Evolutionary conservation across 108 stramenopile species (phyloP), one percentile per base, ranked within the genome.

Genomic region (Tribonema minus): DNA sequence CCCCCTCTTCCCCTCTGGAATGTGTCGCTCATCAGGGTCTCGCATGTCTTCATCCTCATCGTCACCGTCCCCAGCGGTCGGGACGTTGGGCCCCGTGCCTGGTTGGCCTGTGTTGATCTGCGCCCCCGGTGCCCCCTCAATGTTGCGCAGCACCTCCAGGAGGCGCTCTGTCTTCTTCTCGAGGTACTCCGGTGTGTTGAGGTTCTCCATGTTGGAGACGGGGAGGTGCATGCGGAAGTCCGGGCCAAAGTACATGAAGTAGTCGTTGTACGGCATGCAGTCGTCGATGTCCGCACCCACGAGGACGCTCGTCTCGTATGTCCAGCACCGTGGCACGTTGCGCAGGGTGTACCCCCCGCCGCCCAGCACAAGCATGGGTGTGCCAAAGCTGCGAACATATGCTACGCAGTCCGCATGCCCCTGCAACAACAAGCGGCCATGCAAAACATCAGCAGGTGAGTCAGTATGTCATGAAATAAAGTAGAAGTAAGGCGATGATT

Each of bases 291-390:
- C 5, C 26, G 61, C 89, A 29, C 92, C 94, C 36, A 94, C 86
- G 71, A 98, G 81, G 3, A 98, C 92, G 4, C 91, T 83, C 5
- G 96, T 97, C 84, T 98, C 96, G 86, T 98, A 96, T 9, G 96
- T 94, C 98, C 96, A 98, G 85, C 95, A 96, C 62, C 98, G 89
- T 0, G 98, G 95, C 3, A 99, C 98, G 84, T 99, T 99, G 58
- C 98, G 92, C 54, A 99, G 88, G 5, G 98, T 99, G 84, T 99
- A 99, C 64, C 98, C 98, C 27, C 98, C 98, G 5, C 98, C 98
- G 36, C 98, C 98, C 60, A 99, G 88, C 5, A 97, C 92, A 37
- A 99, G 75, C 83, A 92, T 92, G 61, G 98, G 98, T 65, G 97
- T 88, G 66, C 89, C 88, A 71, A 96, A 97, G 77, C 90, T 90